Evolutionary conservation across 2,329 filamentous ascomycete genomes (phyloP).

Genomic region (Penicillium sp.): DNA sequence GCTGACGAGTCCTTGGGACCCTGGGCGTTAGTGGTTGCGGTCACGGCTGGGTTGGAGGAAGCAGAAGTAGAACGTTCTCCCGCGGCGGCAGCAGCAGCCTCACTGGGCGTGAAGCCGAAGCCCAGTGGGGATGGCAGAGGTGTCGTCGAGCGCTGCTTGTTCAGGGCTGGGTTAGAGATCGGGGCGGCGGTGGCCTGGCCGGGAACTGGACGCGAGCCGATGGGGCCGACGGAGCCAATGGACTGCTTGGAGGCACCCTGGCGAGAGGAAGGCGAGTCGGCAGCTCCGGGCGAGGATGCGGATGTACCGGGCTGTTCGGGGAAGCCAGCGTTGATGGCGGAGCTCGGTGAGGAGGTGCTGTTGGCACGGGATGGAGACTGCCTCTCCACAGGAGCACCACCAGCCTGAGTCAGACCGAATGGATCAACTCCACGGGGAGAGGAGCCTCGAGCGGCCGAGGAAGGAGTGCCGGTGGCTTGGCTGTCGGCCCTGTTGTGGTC

Average conservation of each 20-base stretch:
- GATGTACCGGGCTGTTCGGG: conserved; percentile 75
- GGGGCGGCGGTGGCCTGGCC: conserved; percentile 55
- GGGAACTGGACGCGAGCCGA: conserved; percentile 82
- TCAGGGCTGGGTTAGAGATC: conserved; percentile 64
- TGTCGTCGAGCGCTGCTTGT: conserved; percentile 80
- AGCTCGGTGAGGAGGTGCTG: conserved; percentile 78
- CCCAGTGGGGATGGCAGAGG: conserved; percentile 88
- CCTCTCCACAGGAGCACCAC: conserved; percentile 49
- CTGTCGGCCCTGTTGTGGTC: conserved; percentile 71
- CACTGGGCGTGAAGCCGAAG: conserved; percentile 69
- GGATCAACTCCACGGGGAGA: conserved; percentile 83
- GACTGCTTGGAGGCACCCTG: conserved; percentile 62
- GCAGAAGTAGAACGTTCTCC: conserved; percentile 64
- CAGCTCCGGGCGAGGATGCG: conserved; percentile 75
- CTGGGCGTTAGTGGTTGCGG: conserved; percentile 47
- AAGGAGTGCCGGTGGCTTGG: conserved; percentile 66
- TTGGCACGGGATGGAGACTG: conserved; percentile 73
- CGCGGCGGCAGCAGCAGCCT: conserved; percentile 39
- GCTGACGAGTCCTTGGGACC: conserved; percentile 51
- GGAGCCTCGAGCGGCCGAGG: conserved; percentile 69
- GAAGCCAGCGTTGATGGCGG: conserved; percentile 54
- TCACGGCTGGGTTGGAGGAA: conserved; percentile 63
- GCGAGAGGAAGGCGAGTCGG: conserved; percentile 73
- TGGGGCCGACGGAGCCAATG: conserved; percentile 78
- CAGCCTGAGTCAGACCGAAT: conserved; percentile 61